Evolutionary conservation across 768 basidiomycete species (phyloP).

Genomic region (Antrodiella citrinella): DNA sequence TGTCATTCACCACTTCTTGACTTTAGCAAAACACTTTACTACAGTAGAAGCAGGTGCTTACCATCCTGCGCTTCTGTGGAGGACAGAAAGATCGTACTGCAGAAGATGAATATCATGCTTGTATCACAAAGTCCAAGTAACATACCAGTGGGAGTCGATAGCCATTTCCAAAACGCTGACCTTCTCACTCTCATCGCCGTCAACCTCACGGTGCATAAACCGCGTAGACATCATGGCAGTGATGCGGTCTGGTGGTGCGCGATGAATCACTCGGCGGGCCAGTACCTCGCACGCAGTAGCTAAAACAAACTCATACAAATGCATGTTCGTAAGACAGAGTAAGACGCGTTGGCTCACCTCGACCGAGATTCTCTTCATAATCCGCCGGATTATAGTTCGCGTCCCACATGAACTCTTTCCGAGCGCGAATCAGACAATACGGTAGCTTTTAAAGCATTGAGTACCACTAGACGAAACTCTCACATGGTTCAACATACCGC

Average conservation of each 20-base stretch:
- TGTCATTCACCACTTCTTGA: slow-evolving; percentile 57
- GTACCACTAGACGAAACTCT: neutral
- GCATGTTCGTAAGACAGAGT: neutral
- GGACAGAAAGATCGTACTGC: slow-evolving; percentile 74
- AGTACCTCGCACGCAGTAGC: slow-evolving; percentile 81
- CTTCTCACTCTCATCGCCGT: slow-evolving; percentile 70
- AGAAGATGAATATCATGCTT: slow-evolving; percentile 1
- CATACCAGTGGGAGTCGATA: slow-evolving; percentile 85
- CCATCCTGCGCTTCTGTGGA: slow-evolving; percentile 81
- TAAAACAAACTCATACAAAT: slow-evolving; percentile 19
- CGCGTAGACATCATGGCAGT: slow-evolving; percentile 70
- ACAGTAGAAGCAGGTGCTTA: slow-evolving; percentile 19
- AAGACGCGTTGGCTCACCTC: slow-evolving; percentile 41
- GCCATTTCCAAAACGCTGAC: slow-evolving; percentile 80
- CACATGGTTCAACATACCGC: slow-evolving; percentile 43
- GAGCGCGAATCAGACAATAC: slow-evolving; percentile 70
- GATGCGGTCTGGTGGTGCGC: slow-evolving; percentile 52
- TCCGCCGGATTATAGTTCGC: slow-evolving; percentile 78
- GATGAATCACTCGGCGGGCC: slow-evolving; percentile 73
- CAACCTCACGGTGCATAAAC: slow-evolving; percentile 59
- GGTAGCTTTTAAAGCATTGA: slow-evolving; percentile 46
- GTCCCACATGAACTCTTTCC: slow-evolving; percentile 75
- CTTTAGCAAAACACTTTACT: neutral
- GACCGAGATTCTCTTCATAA: slow-evolving; percentile 75
- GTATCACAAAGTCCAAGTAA: neutral